phyloP scores from a whole-genome alignment of 139 green algal species.

The Ulvella scutata region DNA sequence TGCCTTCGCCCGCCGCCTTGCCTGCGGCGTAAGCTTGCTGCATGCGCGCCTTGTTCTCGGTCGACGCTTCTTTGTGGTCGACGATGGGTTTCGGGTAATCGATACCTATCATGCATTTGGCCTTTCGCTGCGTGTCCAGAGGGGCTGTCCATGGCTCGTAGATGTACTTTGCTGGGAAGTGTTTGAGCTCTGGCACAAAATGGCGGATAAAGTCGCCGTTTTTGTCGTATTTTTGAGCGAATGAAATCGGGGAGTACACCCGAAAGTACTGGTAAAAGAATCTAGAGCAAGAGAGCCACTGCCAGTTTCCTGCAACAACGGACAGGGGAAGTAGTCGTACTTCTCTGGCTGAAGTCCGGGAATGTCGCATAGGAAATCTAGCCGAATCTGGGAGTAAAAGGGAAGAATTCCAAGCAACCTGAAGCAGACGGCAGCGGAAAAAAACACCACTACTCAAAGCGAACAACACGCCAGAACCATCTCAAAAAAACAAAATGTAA shows the following conservation, averaged over 20 bases:
- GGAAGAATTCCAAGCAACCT: too few species aligned
- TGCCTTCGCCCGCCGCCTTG: too few species aligned
- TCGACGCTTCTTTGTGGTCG: constrained; percentile 50
- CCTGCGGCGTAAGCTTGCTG: constrained; percentile 28
- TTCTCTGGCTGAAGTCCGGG: too few species aligned
- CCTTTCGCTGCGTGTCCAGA: constrained; percentile 61
- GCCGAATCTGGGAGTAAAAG: too few species aligned
- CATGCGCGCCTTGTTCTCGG: constrained; percentile 56
- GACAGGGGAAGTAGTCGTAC: too few species aligned
- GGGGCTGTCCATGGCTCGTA: constrained; percentile 89
- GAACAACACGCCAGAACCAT: background rate
- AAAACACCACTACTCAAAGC: too few species aligned
- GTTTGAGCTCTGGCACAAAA: constrained; percentile 77
- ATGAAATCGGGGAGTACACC: constrained; percentile 48
- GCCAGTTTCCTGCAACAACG: constrained; percentile 84
- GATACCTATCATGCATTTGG: constrained; percentile 71
- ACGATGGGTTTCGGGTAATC: constrained; percentile 88
- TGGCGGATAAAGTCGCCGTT: constrained; percentile 68
- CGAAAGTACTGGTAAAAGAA: constrained; percentile 85
- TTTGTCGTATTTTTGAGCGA: constrained; percentile 87
- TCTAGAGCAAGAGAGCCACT: constrained; percentile 72
- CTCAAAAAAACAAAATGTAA: background rate
- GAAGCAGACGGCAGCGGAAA: too few species aligned
- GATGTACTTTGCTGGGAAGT: constrained; percentile 88
- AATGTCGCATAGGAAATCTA: too few species aligned